A percentile compares a stretch with the other conserved stretches of the same genome.
Conservation (phyloP, 129 eudicot genomes). For the Pittosporum tobira region DNA sequence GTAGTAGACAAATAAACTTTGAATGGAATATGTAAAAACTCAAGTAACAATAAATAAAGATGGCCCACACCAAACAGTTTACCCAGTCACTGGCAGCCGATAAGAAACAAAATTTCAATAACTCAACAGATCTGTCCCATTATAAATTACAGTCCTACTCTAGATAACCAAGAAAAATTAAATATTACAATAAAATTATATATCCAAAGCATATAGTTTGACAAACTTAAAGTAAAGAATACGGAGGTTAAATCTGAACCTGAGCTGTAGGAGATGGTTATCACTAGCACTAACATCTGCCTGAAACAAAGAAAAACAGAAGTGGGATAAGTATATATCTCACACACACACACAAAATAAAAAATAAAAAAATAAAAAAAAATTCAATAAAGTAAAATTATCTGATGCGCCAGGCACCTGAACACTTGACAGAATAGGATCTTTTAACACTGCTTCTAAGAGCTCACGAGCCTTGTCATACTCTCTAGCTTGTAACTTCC, state of each 20-base stretch:
- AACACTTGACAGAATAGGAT: constrained; percentile 59
- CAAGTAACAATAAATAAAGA: neutral
- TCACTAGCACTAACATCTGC: constrained; percentile 67
- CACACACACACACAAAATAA: constrained; percentile 3
- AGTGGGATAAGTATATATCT: constrained; percentile 5
- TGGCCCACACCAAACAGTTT: too few relatives aligned
- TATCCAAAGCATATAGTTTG: neutral
- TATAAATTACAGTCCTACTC: too few relatives aligned
- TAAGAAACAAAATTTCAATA: too few relatives aligned
- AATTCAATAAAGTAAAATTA: neutral
- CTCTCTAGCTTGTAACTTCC: constrained; percentile 70
- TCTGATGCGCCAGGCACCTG: constrained; percentile 38
- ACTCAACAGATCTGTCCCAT: too few relatives aligned
- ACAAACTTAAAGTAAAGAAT: constrained; percentile 3
- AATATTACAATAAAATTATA: neutral
- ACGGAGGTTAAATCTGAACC: constrained; percentile 28
- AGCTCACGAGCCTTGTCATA: constrained; percentile 83
- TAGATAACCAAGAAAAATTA: too few relatives aligned
- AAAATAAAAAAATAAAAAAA: neutral
- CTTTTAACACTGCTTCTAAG: constrained; percentile 64
- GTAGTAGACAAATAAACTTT: neutral
- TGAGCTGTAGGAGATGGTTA: constrained; percentile 85
- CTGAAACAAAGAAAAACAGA: constrained; percentile 26
- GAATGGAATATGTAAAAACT: neutral
- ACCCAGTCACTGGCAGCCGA: too few relatives aligned